Base-by-base conservation (phyloP, 257 asterid species). In the Solanum clarkiae region DNA sequence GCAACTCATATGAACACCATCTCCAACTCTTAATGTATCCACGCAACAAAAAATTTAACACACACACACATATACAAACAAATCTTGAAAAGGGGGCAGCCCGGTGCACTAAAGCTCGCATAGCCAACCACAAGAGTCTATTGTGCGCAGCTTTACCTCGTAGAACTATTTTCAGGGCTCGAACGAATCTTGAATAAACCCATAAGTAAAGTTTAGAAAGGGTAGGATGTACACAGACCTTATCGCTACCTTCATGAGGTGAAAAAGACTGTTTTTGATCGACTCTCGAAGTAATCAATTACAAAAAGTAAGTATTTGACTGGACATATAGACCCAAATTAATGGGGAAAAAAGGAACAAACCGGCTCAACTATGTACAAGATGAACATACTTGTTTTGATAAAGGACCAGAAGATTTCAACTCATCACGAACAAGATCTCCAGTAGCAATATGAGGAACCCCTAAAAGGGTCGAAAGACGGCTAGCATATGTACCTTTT, bases 361-460 rank as follows among this genome's bases (percentile, higher is more conserved):
- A 65, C 7, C 71, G 26, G 71, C 71, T 26, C 44, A 65, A 13
- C 56, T 53, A 53, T 53, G 17, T 12, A 53, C 56, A 57, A 2
- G 4, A 36, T 36, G 1, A 18, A 69, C 90, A 6, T 85, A 94
- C 99, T 83, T 97, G 94, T 82, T 90, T 89, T 26, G 98, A 92
- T 47, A 93, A 87, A 74, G 98, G 89, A 29, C 96, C 93, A 42
- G 93, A 77, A 8, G 98, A 92, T 32, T 91, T 80, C 74, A 97
- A 97, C 91, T 95, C 99, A 59, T 95, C 95, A 22, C 99, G 98
- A 66, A 97, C 98, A 84, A 97, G 98, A 94, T 97, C 99, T 47
- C 99, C 99, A 53, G 99, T 97, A 59, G 99, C 97, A 86, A 95
- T 94, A 86, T 97, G 99, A 12, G 99, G 99, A 40, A 94, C 99